Evolutionary conservation across 2,329 filamentous ascomycete genomes (phyloP).

Genomic region (Trichoderma arundinaceum): DNA sequence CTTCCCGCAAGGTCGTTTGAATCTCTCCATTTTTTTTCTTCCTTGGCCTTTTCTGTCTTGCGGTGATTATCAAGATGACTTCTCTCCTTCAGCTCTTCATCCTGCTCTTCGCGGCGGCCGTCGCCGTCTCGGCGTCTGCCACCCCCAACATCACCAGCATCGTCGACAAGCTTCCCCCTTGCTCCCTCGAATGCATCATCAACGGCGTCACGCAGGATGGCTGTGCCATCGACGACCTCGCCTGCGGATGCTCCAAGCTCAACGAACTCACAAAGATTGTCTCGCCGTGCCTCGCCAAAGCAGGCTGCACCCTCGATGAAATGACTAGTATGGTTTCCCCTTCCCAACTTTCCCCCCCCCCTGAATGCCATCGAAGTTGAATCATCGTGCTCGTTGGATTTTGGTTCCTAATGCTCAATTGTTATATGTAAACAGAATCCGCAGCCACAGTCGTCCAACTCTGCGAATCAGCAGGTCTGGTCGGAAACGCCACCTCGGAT

Average conservation of each 20-base stretch:
- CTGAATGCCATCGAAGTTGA: too few relatives aligned
- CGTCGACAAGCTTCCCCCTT: slow-evolving; percentile 44
- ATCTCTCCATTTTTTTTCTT: neutral
- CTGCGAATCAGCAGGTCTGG: slow-evolving; percentile 3
- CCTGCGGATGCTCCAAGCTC: slow-evolving; percentile 49
- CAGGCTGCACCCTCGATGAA: slow-evolving; percentile 45
- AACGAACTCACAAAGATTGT: slow-evolving; percentile 44
- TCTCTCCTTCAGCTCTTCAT: slow-evolving; percentile 24
- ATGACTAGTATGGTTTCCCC: slow-evolving; percentile 22
- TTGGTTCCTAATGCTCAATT: neutral
- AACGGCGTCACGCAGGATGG: slow-evolving; percentile 41
- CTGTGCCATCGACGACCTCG: slow-evolving; percentile 45
- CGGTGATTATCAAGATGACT: neutral
- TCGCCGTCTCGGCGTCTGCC: slow-evolving; percentile 21
- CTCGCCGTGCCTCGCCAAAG: slow-evolving; percentile 45
- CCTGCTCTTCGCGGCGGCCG: slow-evolving; percentile 31
- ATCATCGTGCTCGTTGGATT: neutral
- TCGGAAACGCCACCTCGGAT: slow-evolving; percentile 2
- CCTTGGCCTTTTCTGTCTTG: neutral
- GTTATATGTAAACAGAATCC: neutral
- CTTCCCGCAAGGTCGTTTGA: neutral
- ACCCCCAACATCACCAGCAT: slow-evolving; percentile 34
- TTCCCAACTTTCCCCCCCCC: neutral
- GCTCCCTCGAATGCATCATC: slow-evolving; percentile 48
- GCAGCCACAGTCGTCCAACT: slow-evolving; percentile 6